Conservation (phyloP, 208 protist genomes). For the Tetramitus jugosus region DNA sequence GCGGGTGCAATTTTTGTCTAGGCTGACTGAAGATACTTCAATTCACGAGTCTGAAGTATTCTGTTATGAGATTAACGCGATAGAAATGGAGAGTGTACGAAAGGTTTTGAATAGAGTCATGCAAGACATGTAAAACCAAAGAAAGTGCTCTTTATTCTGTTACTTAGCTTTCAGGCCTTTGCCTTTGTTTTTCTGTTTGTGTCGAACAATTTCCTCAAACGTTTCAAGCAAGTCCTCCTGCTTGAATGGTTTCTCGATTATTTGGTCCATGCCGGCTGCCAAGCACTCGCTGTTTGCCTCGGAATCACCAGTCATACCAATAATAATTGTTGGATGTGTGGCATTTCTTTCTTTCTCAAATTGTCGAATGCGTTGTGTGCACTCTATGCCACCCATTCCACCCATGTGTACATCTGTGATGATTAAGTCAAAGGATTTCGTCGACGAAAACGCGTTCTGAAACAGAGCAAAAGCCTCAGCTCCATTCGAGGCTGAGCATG, state of each 20-base stretch:
- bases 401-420: constrained; percentile 10
- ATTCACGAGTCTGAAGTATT: too few relatives aligned
- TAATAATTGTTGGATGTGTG: background rate
- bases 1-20: too few relatives aligned
- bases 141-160: too few relatives aligned
- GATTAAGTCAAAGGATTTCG: background rate
- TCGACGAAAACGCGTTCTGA: background rate
- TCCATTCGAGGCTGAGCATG: background rate
- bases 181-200: too few relatives aligned
- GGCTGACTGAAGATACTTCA: too few relatives aligned
- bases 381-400: constrained; percentile 2
- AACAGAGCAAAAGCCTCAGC: background rate
- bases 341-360: background rate
- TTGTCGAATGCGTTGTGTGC: background rate
- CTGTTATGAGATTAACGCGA: too few relatives aligned
- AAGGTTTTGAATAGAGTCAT: too few relatives aligned
- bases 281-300: background rate
- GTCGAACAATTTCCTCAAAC: too few relatives aligned
- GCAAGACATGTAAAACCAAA: too few relatives aligned
- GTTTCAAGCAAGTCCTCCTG: too few relatives aligned
- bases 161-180: too few relatives aligned
- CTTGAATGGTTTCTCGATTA: background rate
- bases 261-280: background rate
- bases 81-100: too few relatives aligned
- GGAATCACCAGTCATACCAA: background rate